A percentile compares a stretch with the other conserved stretches of the same genome.
phyloP scores from a whole-genome alignment of 257 asterid genomes.

The Cynanchum wilfordii region DNA sequence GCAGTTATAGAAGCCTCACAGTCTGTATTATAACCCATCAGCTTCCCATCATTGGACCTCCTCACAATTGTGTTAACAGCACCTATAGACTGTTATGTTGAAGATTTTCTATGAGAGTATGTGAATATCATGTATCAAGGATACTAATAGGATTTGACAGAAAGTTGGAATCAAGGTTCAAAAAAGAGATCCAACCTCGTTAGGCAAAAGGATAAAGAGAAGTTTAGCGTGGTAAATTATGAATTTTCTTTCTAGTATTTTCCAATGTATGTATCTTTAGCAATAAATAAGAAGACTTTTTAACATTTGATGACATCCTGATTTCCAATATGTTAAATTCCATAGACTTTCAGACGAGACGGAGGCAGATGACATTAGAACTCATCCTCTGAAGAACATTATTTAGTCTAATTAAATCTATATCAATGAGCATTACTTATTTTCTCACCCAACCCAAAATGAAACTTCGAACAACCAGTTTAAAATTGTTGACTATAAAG shows the following conservation, averaged over 20 bases:
- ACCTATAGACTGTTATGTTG: constrained; percentile 44
- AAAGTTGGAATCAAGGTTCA: not conserved
- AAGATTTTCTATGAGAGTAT: not conserved
- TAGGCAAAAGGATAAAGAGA: not conserved
- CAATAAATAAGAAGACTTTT: not conserved
- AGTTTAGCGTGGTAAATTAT: not conserved
- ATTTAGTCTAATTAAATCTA: not conserved
- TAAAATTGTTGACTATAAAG: not conserved
- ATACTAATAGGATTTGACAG: not conserved
- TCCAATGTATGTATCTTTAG: not conserved
- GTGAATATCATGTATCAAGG: not conserved
- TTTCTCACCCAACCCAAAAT: not conserved
- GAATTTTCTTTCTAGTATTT: not conserved
- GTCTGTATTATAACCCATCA: constrained; percentile 63
- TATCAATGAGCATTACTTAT: not conserved
- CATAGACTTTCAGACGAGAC: not conserved
- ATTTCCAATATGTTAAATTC: not conserved
- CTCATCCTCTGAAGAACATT: too few relatives aligned
- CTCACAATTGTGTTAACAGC: constrained; percentile 60
- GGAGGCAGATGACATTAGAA: not conserved
- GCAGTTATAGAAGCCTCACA: constrained; percentile 69
- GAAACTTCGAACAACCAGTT: not conserved
- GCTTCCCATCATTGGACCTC: constrained; percentile 53
- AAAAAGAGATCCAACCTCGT: not conserved
- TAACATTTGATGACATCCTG: not conserved